Base-by-base conservation (phyloP, 306 rosid species). In the Pyrus betulifolia region DNA sequence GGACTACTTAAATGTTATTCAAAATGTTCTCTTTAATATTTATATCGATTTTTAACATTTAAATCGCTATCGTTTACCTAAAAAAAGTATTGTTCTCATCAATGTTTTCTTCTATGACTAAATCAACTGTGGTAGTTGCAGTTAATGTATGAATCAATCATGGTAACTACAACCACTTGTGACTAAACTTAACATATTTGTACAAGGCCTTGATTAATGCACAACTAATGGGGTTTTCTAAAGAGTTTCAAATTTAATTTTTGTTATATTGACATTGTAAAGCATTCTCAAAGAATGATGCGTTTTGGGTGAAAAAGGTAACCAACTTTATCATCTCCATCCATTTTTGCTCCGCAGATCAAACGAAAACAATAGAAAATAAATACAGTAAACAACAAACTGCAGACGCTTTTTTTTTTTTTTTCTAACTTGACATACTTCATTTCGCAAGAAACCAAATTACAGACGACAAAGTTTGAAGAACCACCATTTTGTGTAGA, bases 361-460 rank as follows among this genome's bases (percentile, higher is more conserved):
- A 74, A 10, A 42, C 58, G 9, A 58, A 22, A 49, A 31, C 9
- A 14, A n/a, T 13, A 22, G 59, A 23, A 45, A 40, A 11, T 40
- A 54, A 59, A 52, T 60, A 67, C 21, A 35, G 54, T 14, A 46
- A 17, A 4, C 54, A 4, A 15, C 40, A 19, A 11, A 71, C 73
- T 28, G 55, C 68, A 38, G 3, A 28, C 30, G 46, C 31, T 60
- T 11, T 68, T 10, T 19, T 60, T 11, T 68, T 10, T 19, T 46
- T 33, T 33, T 33, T 33, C 6, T 33, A 33, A 33, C 35, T n/a
- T 59, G 4, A n/a, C 2, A 76, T 63, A 35, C 42, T 46, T 22
- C 8, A 31, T 31, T 42, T 71, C 69, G 67, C 85, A 60, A 60
- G 33, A 51, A 68, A 73, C 52, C 63, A 68, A 59, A 55, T 1